A percentile compares a stretch with the other conserved stretches of the same genome.
These are phyloP conservation scores for Gymnopilus dilepis DNA, from an alignment of 768 basidiomycete genomes.

Conservation along the genomic window DNA sequence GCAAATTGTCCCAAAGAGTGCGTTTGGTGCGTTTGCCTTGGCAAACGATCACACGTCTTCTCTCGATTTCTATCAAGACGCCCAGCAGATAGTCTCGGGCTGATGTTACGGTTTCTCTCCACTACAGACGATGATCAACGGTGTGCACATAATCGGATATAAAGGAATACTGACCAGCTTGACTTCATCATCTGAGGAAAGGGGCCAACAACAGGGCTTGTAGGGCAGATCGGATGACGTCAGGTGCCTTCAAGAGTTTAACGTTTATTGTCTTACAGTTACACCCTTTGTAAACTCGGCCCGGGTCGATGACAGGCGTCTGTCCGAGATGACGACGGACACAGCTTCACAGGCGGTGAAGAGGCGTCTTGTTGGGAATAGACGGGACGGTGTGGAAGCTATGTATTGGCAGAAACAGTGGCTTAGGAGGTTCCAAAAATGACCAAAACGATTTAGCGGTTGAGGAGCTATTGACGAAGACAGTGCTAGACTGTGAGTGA, in stretches of 20 bases:
- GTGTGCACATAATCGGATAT: neutral
- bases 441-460: slow-evolving; percentile 90
- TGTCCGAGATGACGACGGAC: slow-evolving; percentile 85
- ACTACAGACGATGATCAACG: slow-evolving; percentile 50
- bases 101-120: slow-evolving; percentile 84
- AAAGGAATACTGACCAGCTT: slow-evolving; percentile 66
- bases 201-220: slow-evolving; percentile 75
- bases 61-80: slow-evolving; percentile 90
- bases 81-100: slow-evolving; percentile 94
- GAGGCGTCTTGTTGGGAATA: slow-evolving; percentile 89
- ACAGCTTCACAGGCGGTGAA: slow-evolving; percentile 85
- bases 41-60: slow-evolving; percentile 82
- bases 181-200: slow-evolving; percentile 84
- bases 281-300: slow-evolving; percentile 87
- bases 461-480: slow-evolving; percentile 65
- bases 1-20: too few species aligned
- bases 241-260: slow-evolving; percentile 84
- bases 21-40: slow-evolving; percentile 91
- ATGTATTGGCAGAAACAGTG: slow-evolving; percentile 86
- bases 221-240: slow-evolving; percentile 79
- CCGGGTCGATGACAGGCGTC: slow-evolving; percentile 73
- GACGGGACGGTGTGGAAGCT: slow-evolving; percentile 76
- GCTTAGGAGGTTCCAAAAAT: slow-evolving; percentile 86
- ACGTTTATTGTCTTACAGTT: slow-evolving; percentile 83
- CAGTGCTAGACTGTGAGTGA: slow-evolving; percentile 7